Evolutionary conservation across 2,329 filamentous ascomycete genomes (phyloP).

Genomic region (Golovinomyces cichoracearum): DNA sequence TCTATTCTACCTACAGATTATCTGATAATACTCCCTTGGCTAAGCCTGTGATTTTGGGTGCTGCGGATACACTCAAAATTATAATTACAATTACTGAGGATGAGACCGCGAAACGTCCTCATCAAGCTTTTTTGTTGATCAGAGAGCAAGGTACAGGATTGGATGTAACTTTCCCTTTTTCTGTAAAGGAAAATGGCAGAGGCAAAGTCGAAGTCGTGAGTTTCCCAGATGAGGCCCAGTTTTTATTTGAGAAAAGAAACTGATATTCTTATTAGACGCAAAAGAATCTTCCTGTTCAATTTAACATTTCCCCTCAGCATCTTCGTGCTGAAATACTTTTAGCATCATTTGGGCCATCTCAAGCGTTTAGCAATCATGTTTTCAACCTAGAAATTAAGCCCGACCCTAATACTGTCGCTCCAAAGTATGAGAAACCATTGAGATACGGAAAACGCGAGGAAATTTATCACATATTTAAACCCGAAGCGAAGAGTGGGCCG

Average conservation of each 20-base stretch:
- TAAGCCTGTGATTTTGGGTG: slow-evolving; percentile 36
- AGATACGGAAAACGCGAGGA: slow-evolving; percentile 65
- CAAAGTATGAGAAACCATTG: slow-evolving; percentile 38
- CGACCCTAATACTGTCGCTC: slow-evolving; percentile 27
- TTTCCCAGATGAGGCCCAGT: too few relatives aligned
- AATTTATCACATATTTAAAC: slow-evolving; percentile 75
- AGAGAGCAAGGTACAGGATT: slow-evolving; percentile 49
- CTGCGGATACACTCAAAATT: slow-evolving; percentile 54
- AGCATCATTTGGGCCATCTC: slow-evolving; percentile 56
- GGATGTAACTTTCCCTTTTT: slow-evolving; percentile 67
- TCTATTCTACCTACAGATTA: slow-evolving; percentile 7
- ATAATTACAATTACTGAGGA: slow-evolving; percentile 57
- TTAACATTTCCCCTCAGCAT: slow-evolving; percentile 39
- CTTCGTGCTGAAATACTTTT: slow-evolving; percentile 62
- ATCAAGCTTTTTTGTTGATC: slow-evolving; percentile 78
- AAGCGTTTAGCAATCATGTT: slow-evolving; percentile 37
- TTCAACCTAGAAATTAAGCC: slow-evolving; percentile 47
- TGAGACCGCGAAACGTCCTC: slow-evolving; percentile 55
- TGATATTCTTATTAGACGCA: too few relatives aligned
- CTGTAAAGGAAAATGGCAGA: slow-evolving; percentile 68
- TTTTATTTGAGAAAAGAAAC: too few relatives aligned
- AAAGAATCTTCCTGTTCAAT: slow-evolving; percentile 66
- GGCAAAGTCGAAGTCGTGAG: slow-evolving; percentile 61
- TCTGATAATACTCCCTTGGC: slow-evolving; percentile 20
- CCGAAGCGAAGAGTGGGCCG: slow-evolving; percentile 55